phyloP scores from a whole-genome alignment of 305 asterid species.

The Solanum hybrid region DNA sequence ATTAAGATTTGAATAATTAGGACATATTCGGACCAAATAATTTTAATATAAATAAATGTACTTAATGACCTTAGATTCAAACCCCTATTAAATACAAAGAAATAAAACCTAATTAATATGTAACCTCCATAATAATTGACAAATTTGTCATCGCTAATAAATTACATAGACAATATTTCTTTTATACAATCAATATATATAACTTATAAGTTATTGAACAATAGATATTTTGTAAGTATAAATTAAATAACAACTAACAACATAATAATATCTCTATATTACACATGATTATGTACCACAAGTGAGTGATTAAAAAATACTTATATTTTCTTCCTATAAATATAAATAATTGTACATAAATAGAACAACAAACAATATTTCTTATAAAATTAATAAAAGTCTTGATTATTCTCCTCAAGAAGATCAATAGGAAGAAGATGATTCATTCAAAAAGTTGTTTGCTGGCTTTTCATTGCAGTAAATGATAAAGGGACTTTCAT shows the following conservation, averaged over 20 bases:
- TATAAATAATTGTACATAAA: background rate
- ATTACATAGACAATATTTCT: background rate
- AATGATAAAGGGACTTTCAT: slow-evolving; percentile 12
- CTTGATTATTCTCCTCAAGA: background rate
- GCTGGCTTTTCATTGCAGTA: background rate
- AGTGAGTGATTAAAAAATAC: background rate
- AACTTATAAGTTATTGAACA: background rate
- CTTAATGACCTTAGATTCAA: background rate
- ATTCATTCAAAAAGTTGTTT: background rate
- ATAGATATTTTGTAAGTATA: background rate
- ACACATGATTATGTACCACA: background rate
- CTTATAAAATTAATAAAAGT: background rate
- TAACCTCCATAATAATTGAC: background rate
- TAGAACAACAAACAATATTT: background rate
- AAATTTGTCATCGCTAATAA: background rate
- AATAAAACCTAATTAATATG: background rate
- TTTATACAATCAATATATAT: background rate
- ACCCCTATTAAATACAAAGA: background rate
- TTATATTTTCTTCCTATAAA: background rate
- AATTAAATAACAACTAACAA: background rate
- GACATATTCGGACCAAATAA: background rate
- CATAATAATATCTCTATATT: background rate
- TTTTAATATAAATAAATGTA: background rate
- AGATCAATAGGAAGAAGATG: background rate
- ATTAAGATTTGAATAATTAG: background rate